Conservation (phyloP, 805 yeast species). For the Sungouiella thailandica region DNA sequence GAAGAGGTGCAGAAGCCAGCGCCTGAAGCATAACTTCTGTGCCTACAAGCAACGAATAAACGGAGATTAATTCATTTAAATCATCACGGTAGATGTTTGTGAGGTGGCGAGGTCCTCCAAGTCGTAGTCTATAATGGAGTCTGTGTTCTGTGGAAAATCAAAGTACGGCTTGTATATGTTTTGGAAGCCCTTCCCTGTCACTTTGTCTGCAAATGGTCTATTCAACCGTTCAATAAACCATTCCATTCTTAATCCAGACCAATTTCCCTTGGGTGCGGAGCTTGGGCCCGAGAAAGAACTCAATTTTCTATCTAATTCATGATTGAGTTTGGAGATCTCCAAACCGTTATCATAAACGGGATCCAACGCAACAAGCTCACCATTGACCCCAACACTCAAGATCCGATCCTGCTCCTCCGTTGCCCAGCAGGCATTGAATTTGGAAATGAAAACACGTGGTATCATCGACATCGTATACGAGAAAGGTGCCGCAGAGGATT, state of each 20-base stretch:
- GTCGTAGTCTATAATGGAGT: constrained; percentile 30
- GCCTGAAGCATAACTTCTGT: neutral
- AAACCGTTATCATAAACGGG: constrained; percentile 6
- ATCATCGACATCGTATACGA: constrained; percentile 22
- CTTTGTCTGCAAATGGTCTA: constrained; percentile 31
- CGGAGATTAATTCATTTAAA: neutral
- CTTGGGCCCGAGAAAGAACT: no score
- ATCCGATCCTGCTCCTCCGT: constrained; percentile 8
- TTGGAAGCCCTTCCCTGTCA: constrained; percentile 38
- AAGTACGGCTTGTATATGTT: constrained; percentile 33
- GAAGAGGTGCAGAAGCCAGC: neutral
- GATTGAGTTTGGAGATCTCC: constrained; percentile 8
- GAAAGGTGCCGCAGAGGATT: constrained; percentile 6
- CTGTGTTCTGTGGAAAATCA: constrained; percentile 22
- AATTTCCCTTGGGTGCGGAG: no score
- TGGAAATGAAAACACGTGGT: constrained; percentile 27
- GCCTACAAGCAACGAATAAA: neutral
- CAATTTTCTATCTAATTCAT: neutral
- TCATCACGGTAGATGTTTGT: constrained; percentile 1
- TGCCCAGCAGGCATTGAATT: constrained; percentile 20
- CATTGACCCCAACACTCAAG: constrained; percentile 33
- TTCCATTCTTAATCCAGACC: no score
- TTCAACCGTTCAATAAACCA: constrained; percentile 18
- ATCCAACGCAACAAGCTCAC: constrained; percentile 23
- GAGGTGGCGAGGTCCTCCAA: constrained; percentile 20